Evolutionary conservation across 768 basidiomycete genomes (phyloP), one percentile per base, ranked within the genome.

Genomic region (Amanita jacksonii): DNA sequence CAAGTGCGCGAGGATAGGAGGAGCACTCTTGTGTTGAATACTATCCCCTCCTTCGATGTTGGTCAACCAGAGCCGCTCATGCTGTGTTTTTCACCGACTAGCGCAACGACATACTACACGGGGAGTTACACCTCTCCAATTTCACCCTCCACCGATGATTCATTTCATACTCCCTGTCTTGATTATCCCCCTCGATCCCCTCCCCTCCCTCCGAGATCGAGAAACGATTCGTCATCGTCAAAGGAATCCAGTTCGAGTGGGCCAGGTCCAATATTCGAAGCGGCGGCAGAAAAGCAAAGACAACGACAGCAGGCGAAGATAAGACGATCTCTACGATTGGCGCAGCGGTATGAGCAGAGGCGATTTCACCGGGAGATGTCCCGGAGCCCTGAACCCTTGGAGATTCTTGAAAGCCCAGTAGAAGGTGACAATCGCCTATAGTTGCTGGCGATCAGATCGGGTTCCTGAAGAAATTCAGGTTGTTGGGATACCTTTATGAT

Each of bases 251-350:
- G 12, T 19, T 16, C 10, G 3, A 19, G 25, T 15, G 18, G 24
- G 8, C 40, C 28, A 9, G 40, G 40, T 4, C 40, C 40, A 9
- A 32, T 41, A 9, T 41, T 41, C 18, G 40, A 41, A 20, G 40
- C 40, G 8, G 40, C 40, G 27, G 18, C 32, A 13, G 10, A 23
- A 30, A 41, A 32, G 19, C 40, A 41, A 10, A n/a, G 30, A 19
- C 8, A 30, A 19, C 27, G 40, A 4, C 40, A 41, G 30, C 30
- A 32, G 15, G 40, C 40, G 18, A 31, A 28, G 20, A 41, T 41
- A 3, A 27, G 40, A 0, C 16, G 40, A 13, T 41, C 30, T 13
- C 23, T 41, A 13, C 8, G 40, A 30, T 31, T 10, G 15, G 40
- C 40, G 12, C 30, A 41, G 18, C 15, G 40, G 30, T 23, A 18